These are phyloP conservation scores for Debaryomyces hansenii DNA, from an alignment of 805 yeast species.

Conservation along the genomic window DNA sequence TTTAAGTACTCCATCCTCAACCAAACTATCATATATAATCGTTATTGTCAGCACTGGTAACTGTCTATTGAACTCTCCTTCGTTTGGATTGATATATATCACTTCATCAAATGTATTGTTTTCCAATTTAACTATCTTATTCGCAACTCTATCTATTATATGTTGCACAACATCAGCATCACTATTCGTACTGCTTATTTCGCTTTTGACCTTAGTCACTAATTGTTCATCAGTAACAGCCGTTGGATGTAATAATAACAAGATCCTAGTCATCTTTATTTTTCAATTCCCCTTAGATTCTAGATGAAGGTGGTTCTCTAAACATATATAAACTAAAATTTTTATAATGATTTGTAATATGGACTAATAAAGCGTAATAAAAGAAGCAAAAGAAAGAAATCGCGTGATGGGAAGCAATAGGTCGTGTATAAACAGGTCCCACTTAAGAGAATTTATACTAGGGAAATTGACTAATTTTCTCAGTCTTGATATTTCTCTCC, in stretches of 20 bases:
- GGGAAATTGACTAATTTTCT: too few species aligned
- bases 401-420: neutral
- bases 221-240: conserved; percentile 55
- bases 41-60: conserved; percentile 47
- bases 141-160: conserved; percentile 58
- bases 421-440: neutral
- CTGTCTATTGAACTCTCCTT: conserved; percentile 34
- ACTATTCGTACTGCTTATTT: conserved; percentile 24
- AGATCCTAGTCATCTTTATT: conserved; percentile 17
- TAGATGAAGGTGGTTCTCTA: neutral
- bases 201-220: conserved; percentile 41
- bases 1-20: conserved; percentile 44
- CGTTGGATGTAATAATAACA: conserved; percentile 66
- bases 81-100: conserved; percentile 57
- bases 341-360: neutral
- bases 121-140: conserved; percentile 40
- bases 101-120: conserved; percentile 42
- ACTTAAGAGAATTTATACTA: neutral
- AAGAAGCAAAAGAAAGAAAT: neutral
- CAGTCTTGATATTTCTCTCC: neutral
- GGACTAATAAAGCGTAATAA: neutral
- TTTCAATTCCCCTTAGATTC: neutral
- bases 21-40: conserved; percentile 40
- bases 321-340: neutral
- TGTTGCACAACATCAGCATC: conserved; percentile 43